These are phyloP conservation scores for Xylaria sp. DNA, from an alignment of 2,329 filamentous ascomycete species.

Conservation along the genomic window DNA sequence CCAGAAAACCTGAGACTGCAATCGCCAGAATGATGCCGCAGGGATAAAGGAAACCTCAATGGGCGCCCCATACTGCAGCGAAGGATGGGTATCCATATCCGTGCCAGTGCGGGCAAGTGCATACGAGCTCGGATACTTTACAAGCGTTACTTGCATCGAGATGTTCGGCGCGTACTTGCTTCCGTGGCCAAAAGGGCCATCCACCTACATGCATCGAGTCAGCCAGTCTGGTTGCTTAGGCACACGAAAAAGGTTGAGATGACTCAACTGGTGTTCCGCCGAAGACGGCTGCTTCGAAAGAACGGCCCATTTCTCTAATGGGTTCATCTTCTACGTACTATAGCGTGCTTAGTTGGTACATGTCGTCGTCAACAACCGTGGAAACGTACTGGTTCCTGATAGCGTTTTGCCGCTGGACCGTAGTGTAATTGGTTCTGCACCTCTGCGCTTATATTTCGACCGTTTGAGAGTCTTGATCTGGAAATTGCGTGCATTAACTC, in stretches of 20 bases:
- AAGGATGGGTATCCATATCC: background rate
- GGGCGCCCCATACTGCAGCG: background rate
- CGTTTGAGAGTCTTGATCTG: background rate
- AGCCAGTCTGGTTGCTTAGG: background rate
- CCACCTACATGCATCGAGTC: background rate
- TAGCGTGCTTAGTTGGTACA: background rate
- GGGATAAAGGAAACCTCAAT: background rate
- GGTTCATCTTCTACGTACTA: conserved; percentile 16
- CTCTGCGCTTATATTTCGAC: background rate
- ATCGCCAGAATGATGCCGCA: conserved; percentile 9
- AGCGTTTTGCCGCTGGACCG: background rate
- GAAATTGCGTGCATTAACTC: conserved; percentile 13
- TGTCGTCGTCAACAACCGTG: background rate
- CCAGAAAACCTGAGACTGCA: conserved; percentile 19
- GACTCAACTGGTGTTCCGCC: conserved; percentile 23
- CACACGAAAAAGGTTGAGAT: background rate
- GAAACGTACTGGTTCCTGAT: conserved; percentile 2
- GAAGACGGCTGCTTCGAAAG: conserved; percentile 17
- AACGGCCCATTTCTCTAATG: conserved; percentile 9
- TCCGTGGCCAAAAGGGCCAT: background rate
- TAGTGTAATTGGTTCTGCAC: background rate
- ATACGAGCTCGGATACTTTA: background rate
- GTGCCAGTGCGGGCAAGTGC: rapidly evolving
- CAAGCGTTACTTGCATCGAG: background rate
- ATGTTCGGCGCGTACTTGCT: background rate